A percentile compares a stretch with the other conserved stretches of the same genome.
Evolutionary conservation across 305 asterid species (phyloP).

Genomic region (Ajuga reptans): DNA sequence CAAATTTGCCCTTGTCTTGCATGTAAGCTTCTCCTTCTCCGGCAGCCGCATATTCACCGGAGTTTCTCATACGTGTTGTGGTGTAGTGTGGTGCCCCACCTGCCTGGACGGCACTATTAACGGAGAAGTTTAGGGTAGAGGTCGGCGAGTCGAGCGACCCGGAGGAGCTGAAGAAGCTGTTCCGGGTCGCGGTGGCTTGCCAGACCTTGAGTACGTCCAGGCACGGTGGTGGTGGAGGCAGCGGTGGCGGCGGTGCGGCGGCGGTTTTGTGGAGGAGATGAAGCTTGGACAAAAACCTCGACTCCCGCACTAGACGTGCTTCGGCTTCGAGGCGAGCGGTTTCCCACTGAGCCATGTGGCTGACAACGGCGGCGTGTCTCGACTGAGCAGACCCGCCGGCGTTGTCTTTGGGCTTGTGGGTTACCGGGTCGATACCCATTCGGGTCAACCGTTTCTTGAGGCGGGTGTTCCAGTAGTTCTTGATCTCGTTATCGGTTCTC

Average conservation of each 20-base stretch:
- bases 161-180: conserved; percentile 23
- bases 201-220: conserved; percentile 45
- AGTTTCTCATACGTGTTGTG: background rate
- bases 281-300: conserved; percentile 22
- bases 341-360: conserved; percentile 59
- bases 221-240: conserved; percentile 24
- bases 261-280: conserved; percentile 23
- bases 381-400: conserved; percentile 26
- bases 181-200: conserved; percentile 27
- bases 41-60: background rate
- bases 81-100: background rate
- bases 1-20: conserved; percentile 26
- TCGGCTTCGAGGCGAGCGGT: conserved; percentile 50
- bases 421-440: conserved; percentile 57
- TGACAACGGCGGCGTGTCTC: conserved; percentile 33
- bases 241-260: conserved; percentile 16
- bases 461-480: conserved; percentile 55
- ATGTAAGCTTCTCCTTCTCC: background rate
- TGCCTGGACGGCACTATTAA: background rate
- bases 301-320: conserved; percentile 36
- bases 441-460: conserved; percentile 49
- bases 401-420: conserved; percentile 45
- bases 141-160: conserved; percentile 38
- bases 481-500: conserved; percentile 54
- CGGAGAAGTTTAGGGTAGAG: conserved; percentile 32